A percentile compares a stretch with the other conserved stretches of the same genome.
Conservation (phyloP, 139 green algal species). For the Haematococcus lacustris region DNA sequence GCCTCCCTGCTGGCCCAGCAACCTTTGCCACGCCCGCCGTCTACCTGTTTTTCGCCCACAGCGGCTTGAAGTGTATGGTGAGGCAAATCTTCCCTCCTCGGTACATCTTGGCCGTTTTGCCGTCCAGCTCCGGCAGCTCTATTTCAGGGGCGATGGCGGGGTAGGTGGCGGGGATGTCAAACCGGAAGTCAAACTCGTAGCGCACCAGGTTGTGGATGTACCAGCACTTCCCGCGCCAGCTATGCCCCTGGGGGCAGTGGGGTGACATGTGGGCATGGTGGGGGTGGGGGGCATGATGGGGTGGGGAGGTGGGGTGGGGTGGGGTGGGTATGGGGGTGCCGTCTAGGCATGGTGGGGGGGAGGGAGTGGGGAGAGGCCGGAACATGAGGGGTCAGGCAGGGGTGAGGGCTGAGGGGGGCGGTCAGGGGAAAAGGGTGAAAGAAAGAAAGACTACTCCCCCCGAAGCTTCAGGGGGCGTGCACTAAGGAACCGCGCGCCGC, state of each 20-base stretch:
- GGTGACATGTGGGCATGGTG: conserved; percentile 33
- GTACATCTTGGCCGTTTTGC: conserved; percentile 98
- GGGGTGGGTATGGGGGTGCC: background rate
- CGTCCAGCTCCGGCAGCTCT: conserved; percentile 89
- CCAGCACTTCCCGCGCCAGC: conserved; percentile 72
- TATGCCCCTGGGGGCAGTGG: too few relatives aligned
- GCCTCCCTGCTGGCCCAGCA: background rate
- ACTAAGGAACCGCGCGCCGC: too few relatives aligned
- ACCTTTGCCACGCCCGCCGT: background rate
- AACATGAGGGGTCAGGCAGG: too few relatives aligned
- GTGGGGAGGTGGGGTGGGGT: background rate
- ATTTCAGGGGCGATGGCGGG: conserved; percentile 85
- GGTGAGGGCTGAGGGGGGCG: too few relatives aligned
- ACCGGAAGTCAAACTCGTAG: conserved; percentile 96
- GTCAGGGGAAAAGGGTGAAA: too few relatives aligned
- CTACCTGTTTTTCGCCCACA: conserved; percentile 86
- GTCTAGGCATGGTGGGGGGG: too few relatives aligned
- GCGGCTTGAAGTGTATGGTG: conserved; percentile 98
- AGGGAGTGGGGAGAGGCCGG: too few relatives aligned
- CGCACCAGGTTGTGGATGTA: conserved; percentile 91
- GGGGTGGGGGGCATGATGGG: too few relatives aligned
- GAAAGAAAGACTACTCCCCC: too few relatives aligned
- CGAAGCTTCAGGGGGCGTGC: too few relatives aligned
- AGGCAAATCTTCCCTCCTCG: conserved; percentile 92
- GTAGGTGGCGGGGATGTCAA: conserved; percentile 93